phyloP scores from a whole-genome alignment of 345 rosid genomes.

The Citrus unshiu region DNA sequence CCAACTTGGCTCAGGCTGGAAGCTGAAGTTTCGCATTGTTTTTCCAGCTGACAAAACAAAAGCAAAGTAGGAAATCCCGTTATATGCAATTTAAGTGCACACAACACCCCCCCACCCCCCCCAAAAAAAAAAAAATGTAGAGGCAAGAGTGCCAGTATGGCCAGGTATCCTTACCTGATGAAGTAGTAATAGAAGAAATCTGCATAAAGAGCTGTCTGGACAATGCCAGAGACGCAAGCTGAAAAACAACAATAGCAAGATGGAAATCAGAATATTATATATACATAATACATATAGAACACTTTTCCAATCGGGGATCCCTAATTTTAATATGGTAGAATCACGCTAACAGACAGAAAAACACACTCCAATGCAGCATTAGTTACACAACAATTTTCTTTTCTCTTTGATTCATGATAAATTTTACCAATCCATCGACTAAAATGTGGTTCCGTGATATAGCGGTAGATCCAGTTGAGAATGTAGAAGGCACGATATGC shows the following conservation, averaged over 20 bases:
- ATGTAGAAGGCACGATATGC: slow-evolving; percentile 89
- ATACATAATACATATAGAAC: not conserved
- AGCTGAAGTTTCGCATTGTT: slow-evolving; percentile 87
- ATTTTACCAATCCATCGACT: slow-evolving; percentile 74
- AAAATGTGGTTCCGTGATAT: slow-evolving; percentile 57
- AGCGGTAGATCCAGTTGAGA: slow-evolving; percentile 85
- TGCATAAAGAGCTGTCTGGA: slow-evolving; percentile 85
- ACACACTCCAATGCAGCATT: not conserved
- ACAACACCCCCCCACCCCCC: no score
- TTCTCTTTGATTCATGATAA: not conserved
- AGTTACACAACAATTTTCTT: not conserved
- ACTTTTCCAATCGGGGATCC: no score
- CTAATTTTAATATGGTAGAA: no score
- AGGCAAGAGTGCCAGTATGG: not conserved
- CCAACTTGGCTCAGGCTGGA: slow-evolving; percentile 57
- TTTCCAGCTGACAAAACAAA: slow-evolving; percentile 68
- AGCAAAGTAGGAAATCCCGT: not conserved
- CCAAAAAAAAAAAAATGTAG: no score
- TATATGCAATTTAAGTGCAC: not conserved
- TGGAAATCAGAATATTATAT: slow-evolving; percentile 5
- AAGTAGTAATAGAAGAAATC: slow-evolving; percentile 96
- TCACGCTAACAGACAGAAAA: no score
- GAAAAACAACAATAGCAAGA: slow-evolving; percentile 17
- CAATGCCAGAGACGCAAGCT: slow-evolving; percentile 83
- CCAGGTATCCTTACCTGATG: slow-evolving; percentile 47